These are phyloP conservation scores for Solanum chmielewskii DNA, from an alignment of 257 asterid species.

Conservation along the genomic window DNA sequence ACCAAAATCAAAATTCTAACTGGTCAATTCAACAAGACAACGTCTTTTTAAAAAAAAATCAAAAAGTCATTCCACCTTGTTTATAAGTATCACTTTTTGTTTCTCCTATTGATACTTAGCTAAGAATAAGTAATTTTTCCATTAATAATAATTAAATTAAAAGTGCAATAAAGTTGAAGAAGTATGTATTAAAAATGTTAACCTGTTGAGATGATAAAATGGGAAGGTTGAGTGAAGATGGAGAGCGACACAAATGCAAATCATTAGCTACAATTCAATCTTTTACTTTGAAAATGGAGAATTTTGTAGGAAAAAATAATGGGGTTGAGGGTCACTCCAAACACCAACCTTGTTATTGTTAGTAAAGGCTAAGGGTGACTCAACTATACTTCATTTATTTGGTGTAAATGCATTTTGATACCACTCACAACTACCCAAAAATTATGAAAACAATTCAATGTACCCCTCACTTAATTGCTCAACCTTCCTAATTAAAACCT, in stretches of 20 bases:
- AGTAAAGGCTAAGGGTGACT: neutral
- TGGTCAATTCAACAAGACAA: no score
- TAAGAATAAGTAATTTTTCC: no score
- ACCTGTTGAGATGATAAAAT: constrained; percentile 9
- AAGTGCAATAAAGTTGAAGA: no score
- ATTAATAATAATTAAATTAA: no score
- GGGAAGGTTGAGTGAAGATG: neutral
- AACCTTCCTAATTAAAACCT: neutral
- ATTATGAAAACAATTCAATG: neutral
- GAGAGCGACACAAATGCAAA: neutral
- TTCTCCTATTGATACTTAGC: no score
- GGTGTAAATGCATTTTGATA: neutral
- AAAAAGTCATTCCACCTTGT: no score
- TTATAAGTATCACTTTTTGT: no score
- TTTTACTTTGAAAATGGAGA: neutral
- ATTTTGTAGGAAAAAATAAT: neutral
- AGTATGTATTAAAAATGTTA: neutral
- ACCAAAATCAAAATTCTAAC: no score
- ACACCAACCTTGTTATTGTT: neutral
- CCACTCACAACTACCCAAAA: neutral
- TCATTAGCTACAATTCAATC: neutral
- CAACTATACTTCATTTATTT: neutral
- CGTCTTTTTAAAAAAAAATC: no score
- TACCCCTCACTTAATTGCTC: neutral
- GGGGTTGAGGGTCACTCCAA: neutral